Base-by-base conservation (phyloP, 1,284 basidiomycete genomes). In the Hypsizygus ulmarius region DNA sequence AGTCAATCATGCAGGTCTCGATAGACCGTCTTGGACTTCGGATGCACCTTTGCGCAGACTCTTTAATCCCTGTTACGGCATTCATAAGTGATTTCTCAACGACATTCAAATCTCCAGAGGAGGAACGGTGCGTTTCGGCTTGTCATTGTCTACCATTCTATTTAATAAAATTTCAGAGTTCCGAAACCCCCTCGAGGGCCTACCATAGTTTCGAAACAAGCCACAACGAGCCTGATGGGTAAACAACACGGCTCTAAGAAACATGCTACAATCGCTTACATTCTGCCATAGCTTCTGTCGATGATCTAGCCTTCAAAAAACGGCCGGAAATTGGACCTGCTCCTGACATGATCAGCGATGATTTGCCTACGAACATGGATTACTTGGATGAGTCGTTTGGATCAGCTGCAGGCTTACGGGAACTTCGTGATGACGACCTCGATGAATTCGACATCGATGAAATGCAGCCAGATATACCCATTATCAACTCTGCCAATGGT, bases 271-370 rank as follows among this genome's bases (percentile, higher is more conserved):
- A 43, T 48, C 16, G 8, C 43, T 44, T 9, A 34, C 5, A 28
- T 15, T 37, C 14, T 35, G 29, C 10, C 38, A 8, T 59, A 90
- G 89, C 80, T 45, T 91, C 90, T 12, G 70, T 97, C 19, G 93
- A 97, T 50, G 86, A 95, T 48, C 66, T 88, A 30, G 91, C 93
- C 0, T 97, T 97, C 68, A 78, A 71, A 41, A 72, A 73, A 16
- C 64, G 84, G 5, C 88, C 90, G 0, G 85, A 92, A 53, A 72
- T 89, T 44, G 87, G 87, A 5, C 79, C 83, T 3, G 78, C 82
- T 3, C 84, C 90, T 3, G 95, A 98, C 65, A 85, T 97, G 79
- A 87, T 98, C 39, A 74, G 78, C 35, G 96, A 98, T 60, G 93
- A 98, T 62, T 72, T 98, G 9, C 95, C 95, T 0, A 88, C 78